Evolutionary conservation across 805 yeast species (phyloP), one percentile per base, ranked within the genome.

Genomic region (Cyberlindnera bimundalis): DNA sequence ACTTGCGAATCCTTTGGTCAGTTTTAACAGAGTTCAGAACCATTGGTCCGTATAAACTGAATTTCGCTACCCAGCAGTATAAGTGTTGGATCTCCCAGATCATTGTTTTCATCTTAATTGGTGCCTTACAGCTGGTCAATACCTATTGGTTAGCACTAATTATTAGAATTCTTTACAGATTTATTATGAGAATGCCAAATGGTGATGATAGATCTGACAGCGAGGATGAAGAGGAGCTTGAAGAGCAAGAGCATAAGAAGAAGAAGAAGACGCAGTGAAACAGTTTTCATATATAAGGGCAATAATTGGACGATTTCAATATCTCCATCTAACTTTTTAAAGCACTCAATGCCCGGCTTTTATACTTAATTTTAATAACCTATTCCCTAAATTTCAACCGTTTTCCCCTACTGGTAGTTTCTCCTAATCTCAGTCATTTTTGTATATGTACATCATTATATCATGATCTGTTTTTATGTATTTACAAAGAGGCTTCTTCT

Each of bases 41-140:
- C 2, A 88, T 86, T 18, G 99, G 99, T 29, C 81, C 81, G 40
- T 89, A 72, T 64, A 74, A 73, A 42, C 70, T 93, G 52, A 79
- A 88, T 69, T 93, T 87, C 79, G 85, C 75, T 11, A 81, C 93
- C 23, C 91, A 90, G 63, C 96, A 93, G 63, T 93, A 91, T 70
- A 93, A 93, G 66, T 93, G 98, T 66, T 88, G 88, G 84, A 86
- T 93, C 51, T 83, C 98, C 18, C 95, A 87, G 66, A 85, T 87
- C 40, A 89, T 93, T 60, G 90, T 91, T 3, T 90, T 93, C 56
- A 62, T 66, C 17, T 74, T 93, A 56, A 74, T 93, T 45, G 69
- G 74, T 39, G 90, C 93, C 1, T 72, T 93, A 49, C 98, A 93
- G 62, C 55, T 87, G 41, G 88, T 93, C 42, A 93, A 93, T 59